Base-by-base conservation (phyloP, 495 filamentous ascomycete species). In the Lasiosphaeriaceae sp. region DNA sequence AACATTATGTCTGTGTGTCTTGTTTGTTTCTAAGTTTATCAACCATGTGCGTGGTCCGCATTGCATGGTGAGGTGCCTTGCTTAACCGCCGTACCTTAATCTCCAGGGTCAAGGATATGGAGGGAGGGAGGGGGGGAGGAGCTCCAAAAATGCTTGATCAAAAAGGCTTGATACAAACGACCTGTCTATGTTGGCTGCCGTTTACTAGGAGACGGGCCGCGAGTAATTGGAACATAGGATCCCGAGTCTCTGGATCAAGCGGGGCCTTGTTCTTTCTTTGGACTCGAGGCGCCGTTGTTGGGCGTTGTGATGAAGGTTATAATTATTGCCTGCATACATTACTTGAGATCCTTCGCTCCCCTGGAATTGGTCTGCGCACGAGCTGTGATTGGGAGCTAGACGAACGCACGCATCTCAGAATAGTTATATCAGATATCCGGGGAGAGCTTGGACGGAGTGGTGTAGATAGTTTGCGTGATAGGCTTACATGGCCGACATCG, bases 1-100 rank as follows among this genome's bases (percentile, higher is more conserved):
- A 31, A 31, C 9, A 31, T 31, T 9, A 11, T 43, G 9, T 16
- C 14, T 5, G 9, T 43, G 16, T 43, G n/a, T 43, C 14, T 11
- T 43, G 39, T 51, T 23, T 39, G 48, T 52, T 58, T 46, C 56
- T 58, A 58, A 47, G 56, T 58, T 58, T 58, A 53, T 52, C 56
- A 26, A 22, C 56, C 39, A 54, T 24, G 26, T 43, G 20, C 41
- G 23, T 24, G 41, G 52, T 22, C 52, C 19, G 52, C 52, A 54
- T 23, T 39, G 29, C 45, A 49, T 56, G 20, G 46, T 17, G 16
- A 14, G 26, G 55, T 52, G 39, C 47, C 57, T 55, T 60, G 57
- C 57, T 45, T 60, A 55, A 50, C 57, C 57, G 57, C 57, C 55
- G 55, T 43, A 43, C 39, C 39, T 43, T 14, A 43, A 17, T 43